phyloP scores from a whole-genome alignment of 129 eudicot species.

The Flaveria trinervia region DNA sequence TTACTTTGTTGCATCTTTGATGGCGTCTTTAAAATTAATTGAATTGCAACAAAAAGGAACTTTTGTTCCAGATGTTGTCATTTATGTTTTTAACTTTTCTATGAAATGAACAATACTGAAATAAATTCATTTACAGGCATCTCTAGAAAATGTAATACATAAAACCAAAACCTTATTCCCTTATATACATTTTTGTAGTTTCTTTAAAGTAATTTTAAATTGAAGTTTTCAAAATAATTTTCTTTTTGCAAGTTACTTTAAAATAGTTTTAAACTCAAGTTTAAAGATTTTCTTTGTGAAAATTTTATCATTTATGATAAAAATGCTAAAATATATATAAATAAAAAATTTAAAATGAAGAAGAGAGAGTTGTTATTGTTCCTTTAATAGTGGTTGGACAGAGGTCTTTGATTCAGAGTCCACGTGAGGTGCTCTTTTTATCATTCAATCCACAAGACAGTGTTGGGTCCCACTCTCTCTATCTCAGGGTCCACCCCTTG shows the following conservation, averaged over 20 bases:
- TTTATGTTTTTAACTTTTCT: conserved; percentile 23
- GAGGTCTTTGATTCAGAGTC: conserved; percentile 82
- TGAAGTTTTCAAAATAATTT: too few relatives aligned
- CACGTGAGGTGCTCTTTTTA: conserved; percentile 99
- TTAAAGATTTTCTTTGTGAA: not conserved
- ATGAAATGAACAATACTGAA: not conserved
- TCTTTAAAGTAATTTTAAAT: too few relatives aligned
- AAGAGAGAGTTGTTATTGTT: conserved; percentile 1
- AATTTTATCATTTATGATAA: not conserved
- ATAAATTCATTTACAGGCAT: not conserved
- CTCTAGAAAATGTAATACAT: not conserved
- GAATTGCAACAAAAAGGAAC: conserved; percentile 37
- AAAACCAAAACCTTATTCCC: not conserved
- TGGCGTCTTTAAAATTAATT: conserved; percentile 40
- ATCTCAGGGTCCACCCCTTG: too few relatives aligned
- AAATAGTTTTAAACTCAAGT: too few relatives aligned
- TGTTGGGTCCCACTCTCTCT: too few relatives aligned
- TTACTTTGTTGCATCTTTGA: not conserved
- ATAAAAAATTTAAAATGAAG: not conserved
- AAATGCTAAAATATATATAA: not conserved
- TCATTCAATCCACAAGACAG: too few relatives aligned
- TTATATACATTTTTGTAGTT: too few relatives aligned
- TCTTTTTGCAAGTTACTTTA: too few relatives aligned
- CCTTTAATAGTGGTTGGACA: conserved; percentile 71
- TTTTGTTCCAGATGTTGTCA: conserved; percentile 30